Conservation (phyloP, 1,284 basidiomycete genomes). For the Apiotrichum akiyoshidainum region DNA sequence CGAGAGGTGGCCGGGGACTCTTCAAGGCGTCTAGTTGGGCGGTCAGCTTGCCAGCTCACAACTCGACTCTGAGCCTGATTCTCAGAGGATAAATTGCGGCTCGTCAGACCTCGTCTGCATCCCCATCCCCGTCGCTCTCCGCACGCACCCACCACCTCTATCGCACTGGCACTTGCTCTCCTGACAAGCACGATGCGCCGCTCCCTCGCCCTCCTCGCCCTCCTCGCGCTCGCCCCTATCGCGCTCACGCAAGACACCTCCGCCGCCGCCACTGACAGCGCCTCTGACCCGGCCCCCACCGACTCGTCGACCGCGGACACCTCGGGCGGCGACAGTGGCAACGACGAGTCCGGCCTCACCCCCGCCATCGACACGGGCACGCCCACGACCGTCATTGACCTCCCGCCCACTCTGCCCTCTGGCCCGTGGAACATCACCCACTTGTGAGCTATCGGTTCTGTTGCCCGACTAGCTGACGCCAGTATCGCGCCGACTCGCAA, state of each 20-base stretch:
- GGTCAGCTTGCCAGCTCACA: too few relatives aligned
- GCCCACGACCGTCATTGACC: not conserved
- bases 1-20: too few relatives aligned
- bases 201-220: not conserved
- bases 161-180: too few relatives aligned
- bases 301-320: not conserved
- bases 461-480: not conserved
- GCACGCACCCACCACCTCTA: too few relatives aligned
- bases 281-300: not conserved
- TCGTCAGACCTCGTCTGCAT: too few relatives aligned
- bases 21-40: too few relatives aligned
- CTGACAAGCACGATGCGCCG: not conserved
- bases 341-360: not conserved
- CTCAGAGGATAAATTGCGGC: too few relatives aligned
- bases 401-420: not conserved
- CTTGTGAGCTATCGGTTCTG: constrained; percentile 1
- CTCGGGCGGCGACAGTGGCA: not conserved
- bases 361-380: not conserved
- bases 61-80: too few relatives aligned
- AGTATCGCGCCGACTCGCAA: constrained; percentile 10
- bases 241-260: not conserved
- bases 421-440: constrained; percentile 6
- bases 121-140: too few relatives aligned
- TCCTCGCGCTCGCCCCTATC: not conserved
- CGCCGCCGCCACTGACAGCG: not conserved